phyloP scores from a whole-genome alignment of 2,329 filamentous ascomycete species.

The Cladophialophora chaetospira region DNA sequence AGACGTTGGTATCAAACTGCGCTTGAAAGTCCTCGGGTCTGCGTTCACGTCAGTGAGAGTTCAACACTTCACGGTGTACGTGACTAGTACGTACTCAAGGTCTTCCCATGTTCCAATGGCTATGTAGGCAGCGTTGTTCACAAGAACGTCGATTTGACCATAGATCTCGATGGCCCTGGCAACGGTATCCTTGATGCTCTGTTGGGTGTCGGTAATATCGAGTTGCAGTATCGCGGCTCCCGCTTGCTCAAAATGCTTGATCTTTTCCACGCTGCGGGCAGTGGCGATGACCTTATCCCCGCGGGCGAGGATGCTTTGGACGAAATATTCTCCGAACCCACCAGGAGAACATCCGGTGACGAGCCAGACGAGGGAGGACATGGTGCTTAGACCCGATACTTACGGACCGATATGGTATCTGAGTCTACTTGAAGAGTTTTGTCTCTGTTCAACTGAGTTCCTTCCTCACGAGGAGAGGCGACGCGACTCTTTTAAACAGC shows the following conservation, averaged over 20 bases:
- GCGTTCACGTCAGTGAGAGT: neutral
- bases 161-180: conserved; percentile 10
- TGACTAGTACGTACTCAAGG: conserved; percentile 27
- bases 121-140: conserved; percentile 40
- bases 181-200: conserved; percentile 4
- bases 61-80: neutral
- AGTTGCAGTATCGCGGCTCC: conserved; percentile 17
- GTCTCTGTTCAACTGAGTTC: too few relatives aligned
- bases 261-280: conserved; percentile 29
- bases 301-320: conserved; percentile 32
- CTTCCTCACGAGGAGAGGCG: too few relatives aligned
- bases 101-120: conserved; percentile 37
- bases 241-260: conserved; percentile 8
- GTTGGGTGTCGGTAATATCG: conserved; percentile 17
- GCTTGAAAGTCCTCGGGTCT: conserved; percentile 32
- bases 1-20: conserved; percentile 44
- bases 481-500: neutral
- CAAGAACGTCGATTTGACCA: conserved; percentile 38
- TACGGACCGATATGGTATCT: too few relatives aligned
- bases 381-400: too few relatives aligned
- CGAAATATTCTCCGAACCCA: conserved; percentile 36
- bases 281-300: conserved; percentile 43
- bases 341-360: conserved; percentile 42
- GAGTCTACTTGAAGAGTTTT: too few relatives aligned
- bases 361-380: conserved; percentile 38